Percentiles rank a stretch among this genome's conserved stretches.
Conservation (phyloP, 495 filamentous ascomycete species). For the Talaromyces nanjingensis region DNA sequence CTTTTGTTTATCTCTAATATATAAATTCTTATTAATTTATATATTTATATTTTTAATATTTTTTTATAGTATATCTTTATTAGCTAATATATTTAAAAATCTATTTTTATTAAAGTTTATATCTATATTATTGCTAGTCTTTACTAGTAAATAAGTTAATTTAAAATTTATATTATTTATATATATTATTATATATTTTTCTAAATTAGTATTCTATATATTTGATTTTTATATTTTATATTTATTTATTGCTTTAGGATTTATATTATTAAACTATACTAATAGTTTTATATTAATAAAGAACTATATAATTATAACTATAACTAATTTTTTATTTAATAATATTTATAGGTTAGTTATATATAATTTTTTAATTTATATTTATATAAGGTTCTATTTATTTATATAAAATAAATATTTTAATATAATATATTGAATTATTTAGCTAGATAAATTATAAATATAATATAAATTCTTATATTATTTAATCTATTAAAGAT, state of each 20-base stretch:
- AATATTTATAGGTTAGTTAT: slow-evolving; percentile 21
- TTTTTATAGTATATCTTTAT: no score
- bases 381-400: not conserved
- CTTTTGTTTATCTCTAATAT: no score
- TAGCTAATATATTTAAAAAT: no score
- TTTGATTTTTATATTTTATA: not conserved
- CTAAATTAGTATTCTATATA: no score
- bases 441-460: slow-evolving; percentile 19
- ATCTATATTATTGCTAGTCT: no score
- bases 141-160: no score
- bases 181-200: no score
- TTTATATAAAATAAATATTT: slow-evolving; percentile 13
- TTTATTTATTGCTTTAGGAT: not conserved
- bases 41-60: no score
- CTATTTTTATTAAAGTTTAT: no score
- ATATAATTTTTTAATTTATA: slow-evolving; percentile 17
- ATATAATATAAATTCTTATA: slow-evolving; percentile 17
- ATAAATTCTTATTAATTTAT: no score
- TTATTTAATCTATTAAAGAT: no score
- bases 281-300: slow-evolving; percentile 21
- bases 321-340: slow-evolving; percentile 19
- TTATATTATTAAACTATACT: slow-evolving; percentile 17
- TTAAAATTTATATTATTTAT: no score
- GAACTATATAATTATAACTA: slow-evolving; percentile 23
- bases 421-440: slow-evolving; percentile 24